These are phyloP conservation scores for Schizochytrium sp. DNA, from an alignment of 108 stramenopile species.

Conservation along the genomic window DNA sequence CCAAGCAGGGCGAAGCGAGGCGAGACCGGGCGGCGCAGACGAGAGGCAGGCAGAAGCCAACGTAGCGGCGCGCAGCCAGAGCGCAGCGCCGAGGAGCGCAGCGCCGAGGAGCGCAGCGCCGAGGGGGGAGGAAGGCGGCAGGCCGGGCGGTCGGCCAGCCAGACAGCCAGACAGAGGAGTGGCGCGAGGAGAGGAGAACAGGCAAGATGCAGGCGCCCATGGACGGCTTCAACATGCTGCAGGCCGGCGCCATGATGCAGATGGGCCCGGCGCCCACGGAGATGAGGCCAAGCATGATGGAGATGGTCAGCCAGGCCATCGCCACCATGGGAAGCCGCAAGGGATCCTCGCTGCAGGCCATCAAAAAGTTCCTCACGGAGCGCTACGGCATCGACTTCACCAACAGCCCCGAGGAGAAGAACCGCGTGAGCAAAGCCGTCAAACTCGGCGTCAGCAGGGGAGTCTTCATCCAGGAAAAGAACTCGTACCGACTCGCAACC, in stretches of 20 bases:
- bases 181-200: no score
- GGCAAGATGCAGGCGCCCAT: neutral
- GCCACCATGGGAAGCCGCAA: constrained; percentile 5
- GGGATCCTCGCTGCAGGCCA: constrained; percentile 13
- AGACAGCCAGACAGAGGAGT: no score
- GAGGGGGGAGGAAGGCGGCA: no score
- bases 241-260: neutral
- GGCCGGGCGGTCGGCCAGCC: no score
- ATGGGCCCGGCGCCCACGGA: neutral
- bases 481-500: neutral
- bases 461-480: neutral
- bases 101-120: no score
- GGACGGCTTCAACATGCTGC: neutral
- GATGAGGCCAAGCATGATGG: neutral
- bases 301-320: constrained; percentile 15
- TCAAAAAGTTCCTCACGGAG: constrained; percentile 17
- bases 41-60: no score
- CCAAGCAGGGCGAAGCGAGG: no score
- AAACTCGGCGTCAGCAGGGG: neutral
- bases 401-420: neutral
- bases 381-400: neutral
- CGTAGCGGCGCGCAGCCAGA: no score
- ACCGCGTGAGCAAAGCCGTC: constrained; percentile 4
- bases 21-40: no score
- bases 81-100: no score